Evolutionary conservation across 2,329 filamentous ascomycete genomes (phyloP), one percentile per base, ranked within the genome.

Genomic region (Penicillium digitatum): DNA sequence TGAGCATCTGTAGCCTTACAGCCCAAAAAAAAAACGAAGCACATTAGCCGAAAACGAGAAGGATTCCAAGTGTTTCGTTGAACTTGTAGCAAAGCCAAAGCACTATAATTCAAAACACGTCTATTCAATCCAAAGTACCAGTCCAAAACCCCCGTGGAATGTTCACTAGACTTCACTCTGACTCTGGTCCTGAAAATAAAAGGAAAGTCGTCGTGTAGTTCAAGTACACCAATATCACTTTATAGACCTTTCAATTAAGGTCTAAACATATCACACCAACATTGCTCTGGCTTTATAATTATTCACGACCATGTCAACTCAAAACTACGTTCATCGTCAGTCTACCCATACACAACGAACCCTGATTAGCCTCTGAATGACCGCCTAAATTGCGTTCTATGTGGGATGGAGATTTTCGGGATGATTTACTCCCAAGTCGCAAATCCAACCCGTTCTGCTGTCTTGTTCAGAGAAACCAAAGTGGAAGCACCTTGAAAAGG

Each of bases 311-410:
- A 16, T 14, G 22, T 16, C 42, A 45, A 31, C 4, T 44, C 1
- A 6, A 9, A 27, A 31, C 6, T 44, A 44, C 9, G n/a, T 11
- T 42, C 24, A n/a, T 27, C 14, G 39, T 24, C 2, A 16, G 14
- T n/a, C n/a, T 8, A 37, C 12, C n/a, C 4, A 37, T 20, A 27
- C 26, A 27, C 6, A 27, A 27, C 9, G 26, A 8, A 27, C 26
- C 6, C 26, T 8, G 3, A 27, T 27, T 5, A 8, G 26, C 26
- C 26, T 27, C 26, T n/a, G 14, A 16, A n/a, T 34, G 31, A 7
- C 31, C 12, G 2, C 14, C 43, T 52, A 38, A 52, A 3, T 20
- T 55, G 52, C 31, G 44, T 58, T 22, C 32, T 55, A 35, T 55
- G 52, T 9, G 47, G 48, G 16, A 22, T 55, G 8, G 8, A 29